Base-by-base conservation (phyloP, 106 monocot genomes). In the Dioscorea zingiberensis region DNA sequence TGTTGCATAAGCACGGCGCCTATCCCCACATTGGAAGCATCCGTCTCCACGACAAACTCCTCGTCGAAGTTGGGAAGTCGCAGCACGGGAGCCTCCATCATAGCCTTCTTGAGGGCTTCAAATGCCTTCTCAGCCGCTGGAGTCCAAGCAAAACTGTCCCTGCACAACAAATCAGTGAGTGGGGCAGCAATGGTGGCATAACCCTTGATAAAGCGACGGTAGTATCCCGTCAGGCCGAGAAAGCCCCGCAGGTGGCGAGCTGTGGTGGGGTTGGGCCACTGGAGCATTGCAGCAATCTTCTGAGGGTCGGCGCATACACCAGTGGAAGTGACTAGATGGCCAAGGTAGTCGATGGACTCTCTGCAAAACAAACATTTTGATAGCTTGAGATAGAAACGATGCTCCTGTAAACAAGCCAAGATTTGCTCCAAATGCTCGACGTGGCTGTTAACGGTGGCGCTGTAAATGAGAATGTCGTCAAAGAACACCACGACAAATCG, bases 1-100 rank as follows among this genome's bases (percentile, higher is more conserved):
- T 45, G 4, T 58, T 69, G 69, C 13, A 27, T 44, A 1, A 69
- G 19, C 2, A 58, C 58, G 7, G 67, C 54, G 2, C 67, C 54
- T 7, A 67, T 55, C 7, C 54, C 67, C 16, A 5, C 15, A 2
- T 13, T 22, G 21, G 44, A 44, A 22, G 69, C 38, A 45, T 69
- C 57, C 0, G 47, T 47, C 25, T 69, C 59, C 0, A 69, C 1
- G 2, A 26, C 16, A 48, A 69, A 69, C 4, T 22, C 25, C 5
- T 27, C 1, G 8, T 1, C 0, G 30, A 69, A 69, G 7, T 59
- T 3, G 45, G 59, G 69, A 7, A 58, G 3, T 13, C 47, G 25
- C 4, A 69, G 46, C 8, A 59, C 24, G 1, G 69, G 69, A 1
- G 69, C 26, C 15, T 21, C 15, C 22, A 25, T 25, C 47, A 59